Evolutionary conservation across 306 rosid genomes (phyloP).

Genomic region (Trichosanthes truncata): DNA sequence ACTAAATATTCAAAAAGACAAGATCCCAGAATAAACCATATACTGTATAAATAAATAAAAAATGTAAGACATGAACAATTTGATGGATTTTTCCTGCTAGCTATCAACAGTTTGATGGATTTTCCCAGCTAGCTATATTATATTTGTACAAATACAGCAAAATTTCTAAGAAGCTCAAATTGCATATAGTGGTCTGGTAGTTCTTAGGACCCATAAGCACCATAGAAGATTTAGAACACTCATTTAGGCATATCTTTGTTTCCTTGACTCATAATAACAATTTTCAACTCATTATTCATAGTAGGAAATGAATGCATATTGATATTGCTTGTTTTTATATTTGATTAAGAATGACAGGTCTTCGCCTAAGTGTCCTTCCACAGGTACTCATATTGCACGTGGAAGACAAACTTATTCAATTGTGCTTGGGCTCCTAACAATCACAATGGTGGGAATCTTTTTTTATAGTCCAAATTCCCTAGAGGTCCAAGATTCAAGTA

Average conservation of each 20-base stretch:
- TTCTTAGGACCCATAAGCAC: neutral
- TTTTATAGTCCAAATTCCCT: neutral
- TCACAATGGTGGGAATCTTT: neutral
- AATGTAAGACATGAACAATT: neutral
- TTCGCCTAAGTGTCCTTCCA: neutral
- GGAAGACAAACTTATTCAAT: neutral
- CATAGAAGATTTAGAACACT: neutral
- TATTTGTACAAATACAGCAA: neutral
- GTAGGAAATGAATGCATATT: neutral
- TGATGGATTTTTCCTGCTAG: neutral
- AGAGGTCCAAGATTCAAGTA: neutral
- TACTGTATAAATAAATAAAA: neutral
- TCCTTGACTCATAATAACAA: neutral
- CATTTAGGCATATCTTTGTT: neutral
- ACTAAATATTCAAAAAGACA: conserved; percentile 4
- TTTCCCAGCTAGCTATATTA: neutral
- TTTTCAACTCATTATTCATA: neutral
- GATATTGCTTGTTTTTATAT: neutral
- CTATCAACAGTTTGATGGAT: neutral
- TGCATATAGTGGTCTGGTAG: neutral
- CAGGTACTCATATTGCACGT: neutral
- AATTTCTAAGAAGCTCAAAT: neutral
- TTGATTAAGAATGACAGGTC: neutral
- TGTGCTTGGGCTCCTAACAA: neutral
- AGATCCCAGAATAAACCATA: neutral